Evolutionary conservation across 2,329 filamentous ascomycete genomes (phyloP).

Genomic region (Beauveria scarabaeidicola): DNA sequence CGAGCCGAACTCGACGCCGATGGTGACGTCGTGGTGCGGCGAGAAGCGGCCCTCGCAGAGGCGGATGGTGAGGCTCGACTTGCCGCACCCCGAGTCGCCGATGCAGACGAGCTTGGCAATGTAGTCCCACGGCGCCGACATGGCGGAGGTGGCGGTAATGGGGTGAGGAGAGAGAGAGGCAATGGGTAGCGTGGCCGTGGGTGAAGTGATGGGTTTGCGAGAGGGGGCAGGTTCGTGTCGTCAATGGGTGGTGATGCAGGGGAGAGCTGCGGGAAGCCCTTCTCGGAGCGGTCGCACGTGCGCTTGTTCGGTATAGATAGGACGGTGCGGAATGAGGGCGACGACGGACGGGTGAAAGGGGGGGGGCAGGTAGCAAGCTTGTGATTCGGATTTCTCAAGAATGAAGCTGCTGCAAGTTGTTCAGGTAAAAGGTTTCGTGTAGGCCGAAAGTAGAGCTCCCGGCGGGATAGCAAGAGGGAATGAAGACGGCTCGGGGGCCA

Average conservation of each 20-base stretch:
- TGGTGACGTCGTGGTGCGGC: conserved; percentile 91
- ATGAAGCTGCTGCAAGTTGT: too few relatives aligned
- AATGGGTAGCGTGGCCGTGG: too few relatives aligned
- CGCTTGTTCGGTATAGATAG: not conserved
- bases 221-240: not conserved
- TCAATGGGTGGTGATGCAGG: not conserved
- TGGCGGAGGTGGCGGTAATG: conserved; percentile 21
- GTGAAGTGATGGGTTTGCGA: too few relatives aligned
- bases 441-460: too few relatives aligned
- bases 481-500: not conserved
- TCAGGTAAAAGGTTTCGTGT: too few relatives aligned
- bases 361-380: too few relatives aligned
- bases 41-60: conserved; percentile 96
- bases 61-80: conserved; percentile 87
- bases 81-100: conserved; percentile 92
- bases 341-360: too few relatives aligned
- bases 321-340: too few relatives aligned
- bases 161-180: not conserved
- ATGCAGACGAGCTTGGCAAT: conserved; percentile 98
- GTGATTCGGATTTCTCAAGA: too few relatives aligned
- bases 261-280: not conserved
- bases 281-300: not conserved
- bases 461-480: not conserved
- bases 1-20: conserved; percentile 92
- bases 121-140: conserved; percentile 85